phyloP scores from a whole-genome alignment of 805 yeast genomes.

The Wickerhamomyces bovis region DNA sequence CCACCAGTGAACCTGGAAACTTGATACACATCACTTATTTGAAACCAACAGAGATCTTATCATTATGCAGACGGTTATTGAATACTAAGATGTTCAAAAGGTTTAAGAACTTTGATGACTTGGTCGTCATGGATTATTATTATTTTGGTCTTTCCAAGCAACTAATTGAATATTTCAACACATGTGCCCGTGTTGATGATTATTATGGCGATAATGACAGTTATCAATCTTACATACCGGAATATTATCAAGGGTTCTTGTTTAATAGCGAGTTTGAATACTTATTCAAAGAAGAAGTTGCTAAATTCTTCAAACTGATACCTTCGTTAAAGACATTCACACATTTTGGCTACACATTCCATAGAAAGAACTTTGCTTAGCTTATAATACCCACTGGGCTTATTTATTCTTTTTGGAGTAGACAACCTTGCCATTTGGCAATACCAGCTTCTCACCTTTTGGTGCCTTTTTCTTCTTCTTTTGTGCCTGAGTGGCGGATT shows the following conservation, averaged over 20 bases:
- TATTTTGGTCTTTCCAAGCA: conserved; percentile 12
- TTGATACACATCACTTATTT: neutral
- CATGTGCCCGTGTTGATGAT: conserved; percentile 10
- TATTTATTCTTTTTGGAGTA: conserved; percentile 21
- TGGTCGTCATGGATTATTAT: conserved; percentile 14
- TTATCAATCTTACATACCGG: neutral
- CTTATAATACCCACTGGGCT: neutral
- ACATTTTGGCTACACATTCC: conserved; percentile 6
- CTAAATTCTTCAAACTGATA: neutral
- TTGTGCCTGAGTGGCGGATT: conserved; percentile 7
- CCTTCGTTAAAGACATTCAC: conserved; percentile 2
- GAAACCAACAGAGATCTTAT: conserved; percentile 2
- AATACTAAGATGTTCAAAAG: conserved; percentile 10
- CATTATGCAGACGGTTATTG: conserved; percentile 6
- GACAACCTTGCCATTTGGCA: conserved; percentile 59
- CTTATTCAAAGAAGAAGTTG: conserved; percentile 6
- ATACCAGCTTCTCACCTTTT: conserved; percentile 39
- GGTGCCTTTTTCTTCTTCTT: conserved; percentile 26
- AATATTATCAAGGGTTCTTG: neutral
- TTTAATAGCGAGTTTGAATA: conserved; percentile 7
- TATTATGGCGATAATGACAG: neutral
- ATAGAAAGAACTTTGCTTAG: neutral
- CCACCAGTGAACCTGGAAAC: neutral
- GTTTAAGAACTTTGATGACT: conserved; percentile 5
- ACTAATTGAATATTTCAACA: conserved; percentile 15